phyloP scores from a whole-genome alignment of 345 rosid species.

The Clausena lansium region DNA sequence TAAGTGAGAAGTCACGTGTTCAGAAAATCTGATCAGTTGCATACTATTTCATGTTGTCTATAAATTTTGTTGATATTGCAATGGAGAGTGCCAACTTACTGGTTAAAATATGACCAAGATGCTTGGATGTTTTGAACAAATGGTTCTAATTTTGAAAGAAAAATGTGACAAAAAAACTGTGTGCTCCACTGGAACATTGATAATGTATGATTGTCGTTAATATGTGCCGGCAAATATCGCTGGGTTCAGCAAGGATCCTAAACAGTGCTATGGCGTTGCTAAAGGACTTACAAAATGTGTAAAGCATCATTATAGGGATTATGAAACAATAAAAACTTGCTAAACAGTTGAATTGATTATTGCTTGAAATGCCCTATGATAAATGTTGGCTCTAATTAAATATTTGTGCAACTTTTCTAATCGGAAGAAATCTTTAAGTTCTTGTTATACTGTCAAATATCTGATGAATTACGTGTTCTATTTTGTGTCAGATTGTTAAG shows the following conservation, averaged over 20 bases:
- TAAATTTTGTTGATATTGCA: too few species aligned
- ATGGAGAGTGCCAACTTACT: too few species aligned
- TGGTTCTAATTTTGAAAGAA: too few species aligned
- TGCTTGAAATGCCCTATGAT: background rate
- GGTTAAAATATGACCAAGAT: too few species aligned
- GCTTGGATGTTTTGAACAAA: too few species aligned
- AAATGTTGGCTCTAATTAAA: background rate
- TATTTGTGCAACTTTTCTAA: background rate
- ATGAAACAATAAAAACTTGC: background rate
- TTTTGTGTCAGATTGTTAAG: background rate
- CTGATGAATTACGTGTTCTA: background rate
- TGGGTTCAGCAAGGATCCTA: background rate
- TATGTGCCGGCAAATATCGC: background rate
- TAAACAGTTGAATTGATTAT: background rate
- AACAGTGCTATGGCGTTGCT: background rate
- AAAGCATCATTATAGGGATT: background rate
- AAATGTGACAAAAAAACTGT: too few species aligned
- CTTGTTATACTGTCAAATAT: background rate
- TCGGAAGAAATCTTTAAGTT: background rate
- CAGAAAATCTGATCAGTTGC: background rate
- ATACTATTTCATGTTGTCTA: background rate
- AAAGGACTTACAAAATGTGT: background rate
- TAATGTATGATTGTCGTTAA: too few species aligned
- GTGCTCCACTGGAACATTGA: background rate
- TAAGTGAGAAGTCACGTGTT: background rate